phyloP scores from a whole-genome alignment of 73 alveolate genomes.

The Symbiodinium natans region DNA sequence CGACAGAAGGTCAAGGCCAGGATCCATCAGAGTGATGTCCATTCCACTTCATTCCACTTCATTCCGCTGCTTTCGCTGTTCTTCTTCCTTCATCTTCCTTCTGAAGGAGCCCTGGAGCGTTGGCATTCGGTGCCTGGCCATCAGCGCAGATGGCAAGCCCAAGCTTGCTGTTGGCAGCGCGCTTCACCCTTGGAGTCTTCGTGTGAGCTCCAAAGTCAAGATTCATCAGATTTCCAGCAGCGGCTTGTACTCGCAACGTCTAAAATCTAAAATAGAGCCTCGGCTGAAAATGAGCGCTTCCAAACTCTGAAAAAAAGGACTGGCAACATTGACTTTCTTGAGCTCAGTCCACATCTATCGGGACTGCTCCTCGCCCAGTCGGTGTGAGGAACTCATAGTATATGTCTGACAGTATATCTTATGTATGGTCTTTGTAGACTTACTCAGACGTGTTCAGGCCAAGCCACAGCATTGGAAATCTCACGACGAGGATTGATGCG shows the following conservation, averaged over 20 bases:
- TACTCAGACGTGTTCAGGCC: conserved; percentile 22
- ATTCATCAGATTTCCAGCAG: too few relatives aligned
- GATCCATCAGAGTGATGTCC: background rate
- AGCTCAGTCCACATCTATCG: conserved; percentile 30
- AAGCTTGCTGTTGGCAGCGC: conserved; percentile 50
- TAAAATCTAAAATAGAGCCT: too few relatives aligned
- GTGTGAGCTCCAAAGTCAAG: too few relatives aligned
- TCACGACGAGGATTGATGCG: conserved; percentile 65
- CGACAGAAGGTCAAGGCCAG: conserved; percentile 80
- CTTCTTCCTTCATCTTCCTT: background rate
- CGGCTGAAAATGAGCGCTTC: too few relatives aligned
- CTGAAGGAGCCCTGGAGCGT: conserved; percentile 46
- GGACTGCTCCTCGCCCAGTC: too few relatives aligned
- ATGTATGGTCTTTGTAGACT: background rate
- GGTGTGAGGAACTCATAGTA: too few relatives aligned
- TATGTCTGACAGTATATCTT: background rate
- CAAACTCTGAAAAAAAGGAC: background rate
- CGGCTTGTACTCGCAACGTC: too few relatives aligned
- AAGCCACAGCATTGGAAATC: conserved; percentile 68
- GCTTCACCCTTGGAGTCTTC: background rate
- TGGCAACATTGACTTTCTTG: conserved; percentile 62
- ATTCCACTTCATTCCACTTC: background rate
- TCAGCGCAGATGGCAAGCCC: background rate
- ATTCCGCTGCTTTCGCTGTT: background rate
- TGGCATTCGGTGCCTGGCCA: conserved; percentile 50